These are phyloP conservation scores for Lophium mytilinum DNA, from an alignment of 495 filamentous ascomycete species.

Conservation along the genomic window DNA sequence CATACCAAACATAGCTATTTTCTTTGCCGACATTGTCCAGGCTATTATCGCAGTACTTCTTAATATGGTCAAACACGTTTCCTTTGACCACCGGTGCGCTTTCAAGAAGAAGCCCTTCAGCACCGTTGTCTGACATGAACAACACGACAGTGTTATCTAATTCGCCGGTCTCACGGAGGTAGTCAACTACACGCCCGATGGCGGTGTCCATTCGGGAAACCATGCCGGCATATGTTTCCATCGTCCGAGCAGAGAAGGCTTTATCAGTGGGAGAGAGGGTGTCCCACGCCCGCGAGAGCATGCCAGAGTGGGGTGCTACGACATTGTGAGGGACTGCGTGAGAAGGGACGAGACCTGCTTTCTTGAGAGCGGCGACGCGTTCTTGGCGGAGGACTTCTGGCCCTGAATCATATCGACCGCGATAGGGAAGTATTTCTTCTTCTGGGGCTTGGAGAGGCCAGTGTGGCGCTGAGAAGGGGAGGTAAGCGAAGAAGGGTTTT, in stretches of 20 bases:
- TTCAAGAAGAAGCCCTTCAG: slow-evolving; percentile 49
- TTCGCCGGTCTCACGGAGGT: slow-evolving; percentile 44
- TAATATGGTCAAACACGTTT: slow-evolving; percentile 40
- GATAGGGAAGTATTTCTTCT: slow-evolving; percentile 46
- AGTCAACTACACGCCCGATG: slow-evolving; percentile 46
- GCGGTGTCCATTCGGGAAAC: slow-evolving; percentile 51
- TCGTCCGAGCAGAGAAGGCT: slow-evolving; percentile 42
- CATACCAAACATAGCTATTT: slow-evolving; percentile 56
- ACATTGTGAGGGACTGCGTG: slow-evolving; percentile 47
- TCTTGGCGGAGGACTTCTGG: slow-evolving; percentile 46
- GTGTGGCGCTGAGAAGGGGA: slow-evolving; percentile 53
- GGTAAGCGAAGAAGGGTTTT: slow-evolving; percentile 53
- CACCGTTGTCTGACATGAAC: slow-evolving; percentile 57
- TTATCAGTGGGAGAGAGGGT: slow-evolving; percentile 41
- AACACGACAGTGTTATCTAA: slow-evolving; percentile 53
- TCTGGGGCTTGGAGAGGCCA: slow-evolving; percentile 53
- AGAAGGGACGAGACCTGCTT: slow-evolving; percentile 43
- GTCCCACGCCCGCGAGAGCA: slow-evolving; percentile 39
- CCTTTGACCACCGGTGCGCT: slow-evolving; percentile 42
- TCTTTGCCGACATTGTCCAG: slow-evolving; percentile 50
- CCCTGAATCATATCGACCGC: slow-evolving; percentile 49
- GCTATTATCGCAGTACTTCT: slow-evolving; percentile 53
- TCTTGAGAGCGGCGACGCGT: slow-evolving; percentile 44
- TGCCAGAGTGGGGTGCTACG: slow-evolving; percentile 36
- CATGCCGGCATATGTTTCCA: slow-evolving; percentile 55